Conservation (phyloP, 2,329 filamentous ascomycete genomes). For the Colletotrichum shisoi region DNA sequence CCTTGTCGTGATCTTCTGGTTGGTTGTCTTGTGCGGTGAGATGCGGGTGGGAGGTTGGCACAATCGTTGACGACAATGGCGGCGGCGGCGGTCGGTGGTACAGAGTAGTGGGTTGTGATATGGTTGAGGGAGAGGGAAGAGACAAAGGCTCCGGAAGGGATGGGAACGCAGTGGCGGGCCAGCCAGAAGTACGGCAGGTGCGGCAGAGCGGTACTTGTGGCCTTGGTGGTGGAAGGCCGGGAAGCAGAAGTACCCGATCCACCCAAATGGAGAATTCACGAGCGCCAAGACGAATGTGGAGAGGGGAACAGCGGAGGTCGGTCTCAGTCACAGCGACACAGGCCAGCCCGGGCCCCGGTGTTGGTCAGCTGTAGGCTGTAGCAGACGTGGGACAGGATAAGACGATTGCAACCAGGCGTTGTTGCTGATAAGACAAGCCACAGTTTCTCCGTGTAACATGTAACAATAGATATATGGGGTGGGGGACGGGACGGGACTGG, state of each 20-base stretch:
- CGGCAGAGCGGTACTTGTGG: conserved; percentile 1
- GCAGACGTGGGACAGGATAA: conserved; percentile 20
- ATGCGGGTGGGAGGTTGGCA: conserved; percentile 11
- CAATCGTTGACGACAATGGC: not conserved
- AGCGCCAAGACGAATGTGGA: conserved; percentile 36
- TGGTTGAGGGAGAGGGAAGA: conserved; percentile 25
- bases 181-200: conserved; percentile 7
- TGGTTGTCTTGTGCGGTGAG: not conserved
- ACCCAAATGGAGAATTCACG: conserved; percentile 14
- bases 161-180: conserved; percentile 30
- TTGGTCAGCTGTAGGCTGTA: conserved; percentile 35
- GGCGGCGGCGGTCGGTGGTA: conserved; percentile 6
- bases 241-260: conserved; percentile 11
- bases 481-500: not conserved
- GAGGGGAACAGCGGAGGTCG: conserved; percentile 18
- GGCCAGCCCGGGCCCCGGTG: conserved; percentile 24
- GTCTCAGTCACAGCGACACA: conserved; percentile 33
- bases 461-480: not conserved
- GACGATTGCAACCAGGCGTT: conserved; percentile 7
- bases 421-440: conserved; percentile 13
- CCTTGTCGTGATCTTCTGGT: not conserved
- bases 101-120: conserved; percentile 12
- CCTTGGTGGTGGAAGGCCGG: conserved; percentile 1
- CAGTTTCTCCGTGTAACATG: conserved; percentile 5
- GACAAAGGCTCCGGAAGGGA: conserved; percentile 35